Evolutionary conservation across 164 flowering plant genomes (phyloP).

Genomic region (Buxus sempervirens): DNA sequence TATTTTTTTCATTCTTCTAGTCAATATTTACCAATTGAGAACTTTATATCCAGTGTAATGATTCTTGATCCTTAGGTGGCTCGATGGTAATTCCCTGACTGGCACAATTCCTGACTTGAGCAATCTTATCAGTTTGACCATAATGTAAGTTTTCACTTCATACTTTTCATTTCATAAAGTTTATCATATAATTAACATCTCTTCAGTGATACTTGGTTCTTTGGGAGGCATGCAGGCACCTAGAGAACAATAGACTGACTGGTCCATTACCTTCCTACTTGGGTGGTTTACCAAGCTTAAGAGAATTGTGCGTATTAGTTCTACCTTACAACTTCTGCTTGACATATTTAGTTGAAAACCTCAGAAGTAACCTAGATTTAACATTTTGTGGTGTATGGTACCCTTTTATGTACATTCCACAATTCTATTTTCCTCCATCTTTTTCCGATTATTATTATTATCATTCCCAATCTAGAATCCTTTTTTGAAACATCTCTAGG

Average conservation of each 20-base stretch:
- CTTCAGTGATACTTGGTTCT: constrained; percentile 1
- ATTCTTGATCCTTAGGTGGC: constrained; percentile 54
- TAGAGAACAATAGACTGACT: constrained; percentile 74
- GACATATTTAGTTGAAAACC: constrained; percentile 1
- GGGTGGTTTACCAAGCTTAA: constrained; percentile 62
- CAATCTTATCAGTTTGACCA: constrained; percentile 52
- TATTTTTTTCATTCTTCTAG: neutral
- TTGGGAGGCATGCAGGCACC: constrained; percentile 62
- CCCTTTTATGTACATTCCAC: neutral
- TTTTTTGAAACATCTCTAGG: neutral
- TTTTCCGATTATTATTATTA: neutral
- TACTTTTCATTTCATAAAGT: neutral
- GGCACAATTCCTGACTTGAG: constrained; percentile 84
- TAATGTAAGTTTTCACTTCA: constrained; percentile 52
- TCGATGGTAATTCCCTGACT: constrained; percentile 61
- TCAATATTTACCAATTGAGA: constrained; percentile 4
- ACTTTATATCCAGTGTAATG: neutral
- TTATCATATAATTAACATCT: neutral
- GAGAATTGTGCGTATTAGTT: constrained; percentile 61
- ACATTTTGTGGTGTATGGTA: neutral
- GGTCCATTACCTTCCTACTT: constrained; percentile 76
- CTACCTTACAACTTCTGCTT: neutral
- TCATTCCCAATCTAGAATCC: neutral
- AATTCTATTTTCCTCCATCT: neutral
- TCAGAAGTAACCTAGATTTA: neutral